These are phyloP conservation scores for Coemansia biformis DNA, from an alignment of 192 early-diverging fungal species.

Conservation along the genomic window DNA sequence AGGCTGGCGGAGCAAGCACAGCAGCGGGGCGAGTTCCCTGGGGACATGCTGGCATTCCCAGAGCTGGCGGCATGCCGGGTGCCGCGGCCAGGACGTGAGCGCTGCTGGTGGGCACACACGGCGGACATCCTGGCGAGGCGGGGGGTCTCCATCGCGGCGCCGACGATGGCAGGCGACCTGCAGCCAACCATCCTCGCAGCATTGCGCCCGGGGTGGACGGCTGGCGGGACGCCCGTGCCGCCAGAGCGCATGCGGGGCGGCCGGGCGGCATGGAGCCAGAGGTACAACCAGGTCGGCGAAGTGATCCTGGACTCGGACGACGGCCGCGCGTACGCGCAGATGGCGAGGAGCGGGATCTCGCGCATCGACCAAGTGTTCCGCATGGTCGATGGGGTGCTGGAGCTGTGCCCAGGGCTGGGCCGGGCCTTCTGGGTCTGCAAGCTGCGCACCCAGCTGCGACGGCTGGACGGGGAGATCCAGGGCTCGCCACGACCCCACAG, in stretches of 20 bases:
- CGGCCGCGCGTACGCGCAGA: no score
- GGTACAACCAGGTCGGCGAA: not conserved
- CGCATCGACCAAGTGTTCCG: no score
- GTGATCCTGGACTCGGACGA: no score
- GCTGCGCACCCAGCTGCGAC: no score
- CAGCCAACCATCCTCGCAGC: not conserved
- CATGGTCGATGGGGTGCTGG: no score
- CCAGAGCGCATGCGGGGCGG: not conserved
- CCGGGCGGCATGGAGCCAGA: not conserved
- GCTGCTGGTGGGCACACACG: not conserved
- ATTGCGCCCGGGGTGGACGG: not conserved
- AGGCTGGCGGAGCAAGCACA: not conserved
- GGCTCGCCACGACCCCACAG: no score
- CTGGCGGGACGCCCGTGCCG: not conserved
- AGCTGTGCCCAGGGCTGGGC: no score
- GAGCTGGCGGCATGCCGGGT: not conserved
- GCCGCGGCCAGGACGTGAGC: not conserved
- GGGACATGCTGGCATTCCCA: conserved; percentile 3
- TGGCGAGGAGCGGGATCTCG: no score
- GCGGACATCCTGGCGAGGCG: not conserved
- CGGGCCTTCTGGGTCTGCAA: no score
- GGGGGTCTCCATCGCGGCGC: not conserved
- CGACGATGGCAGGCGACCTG: not conserved
- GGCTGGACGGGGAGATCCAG: no score
- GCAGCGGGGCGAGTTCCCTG: not conserved